Conservation (phyloP, 768 basidiomycete species). For the Ephemerocybe angulata region DNA sequence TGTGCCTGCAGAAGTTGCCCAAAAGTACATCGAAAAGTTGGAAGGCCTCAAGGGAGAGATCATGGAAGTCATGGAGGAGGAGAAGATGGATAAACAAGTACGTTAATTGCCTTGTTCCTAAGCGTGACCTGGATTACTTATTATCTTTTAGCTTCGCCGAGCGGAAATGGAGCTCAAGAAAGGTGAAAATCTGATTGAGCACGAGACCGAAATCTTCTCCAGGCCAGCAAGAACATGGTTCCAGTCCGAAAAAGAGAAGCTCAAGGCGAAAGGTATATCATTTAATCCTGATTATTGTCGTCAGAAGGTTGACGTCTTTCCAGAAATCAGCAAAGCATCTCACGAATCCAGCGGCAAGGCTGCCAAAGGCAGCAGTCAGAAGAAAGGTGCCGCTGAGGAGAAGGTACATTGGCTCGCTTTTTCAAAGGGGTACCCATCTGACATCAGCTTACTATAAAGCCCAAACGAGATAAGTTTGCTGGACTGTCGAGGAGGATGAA, state of each 20-base stretch:
- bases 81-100: slow-evolving; percentile 93
- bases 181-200: slow-evolving; percentile 93
- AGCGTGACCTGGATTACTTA: slow-evolving; percentile 9
- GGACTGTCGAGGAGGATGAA: slow-evolving; percentile 88
- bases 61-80: slow-evolving; percentile 76
- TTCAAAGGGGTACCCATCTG: slow-evolving; percentile 4
- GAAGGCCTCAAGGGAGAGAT: slow-evolving; percentile 74
- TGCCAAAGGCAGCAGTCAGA: slow-evolving; percentile 26
- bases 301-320: not conserved
- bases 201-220: slow-evolving; percentile 87
- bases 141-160: slow-evolving; percentile 57
- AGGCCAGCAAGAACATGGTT: slow-evolving; percentile 99
- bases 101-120: slow-evolving; percentile 12
- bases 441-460: slow-evolving; percentile 36
- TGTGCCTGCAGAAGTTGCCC: slow-evolving; percentile 70
- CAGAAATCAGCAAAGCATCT: slow-evolving; percentile 73
- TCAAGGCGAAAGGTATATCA: slow-evolving; percentile 65
- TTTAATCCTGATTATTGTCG: not conserved
- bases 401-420: slow-evolving; percentile 38
- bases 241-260: slow-evolving; percentile 82
- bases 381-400: slow-evolving; percentile 30
- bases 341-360: slow-evolving; percentile 57
- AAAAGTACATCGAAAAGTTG: slow-evolving; percentile 67
- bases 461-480: slow-evolving; percentile 71
- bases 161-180: slow-evolving; percentile 97